Conservation (phyloP, 2,329 filamentous ascomycete species). For the Aspergillus costaricaensis region DNA sequence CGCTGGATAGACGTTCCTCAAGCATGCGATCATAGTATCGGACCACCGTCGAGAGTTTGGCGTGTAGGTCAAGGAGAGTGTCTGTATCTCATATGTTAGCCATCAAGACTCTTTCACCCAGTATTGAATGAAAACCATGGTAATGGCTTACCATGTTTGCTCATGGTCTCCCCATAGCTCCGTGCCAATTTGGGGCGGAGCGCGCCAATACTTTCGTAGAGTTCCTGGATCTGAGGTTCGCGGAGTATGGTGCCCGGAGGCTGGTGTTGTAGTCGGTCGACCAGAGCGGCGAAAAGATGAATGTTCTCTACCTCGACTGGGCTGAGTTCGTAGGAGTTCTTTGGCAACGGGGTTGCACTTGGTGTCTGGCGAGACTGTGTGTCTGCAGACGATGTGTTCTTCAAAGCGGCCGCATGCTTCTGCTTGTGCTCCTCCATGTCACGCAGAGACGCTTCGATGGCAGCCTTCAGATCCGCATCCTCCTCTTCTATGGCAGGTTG, state of each 20-base stretch:
- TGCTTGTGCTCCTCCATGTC: conserved; percentile 99
- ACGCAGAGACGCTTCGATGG: conserved; percentile 88
- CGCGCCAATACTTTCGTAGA: conserved; percentile 96
- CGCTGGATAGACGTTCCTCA: conserved; percentile 89
- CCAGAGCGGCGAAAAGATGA: conserved; percentile 89
- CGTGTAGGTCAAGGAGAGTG: conserved; percentile 87
- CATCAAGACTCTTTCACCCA: background rate
- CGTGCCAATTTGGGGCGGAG: conserved; percentile 89
- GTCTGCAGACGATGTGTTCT: conserved; percentile 68
- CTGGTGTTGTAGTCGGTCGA: conserved; percentile 92
- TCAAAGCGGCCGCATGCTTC: conserved; percentile 78
- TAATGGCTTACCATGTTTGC: conserved; percentile 78
- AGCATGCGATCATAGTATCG: conserved; percentile 98
- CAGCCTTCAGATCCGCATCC: conserved; percentile 88
- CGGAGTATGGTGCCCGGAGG: conserved; percentile 93
- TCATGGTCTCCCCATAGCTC: conserved; percentile 98
- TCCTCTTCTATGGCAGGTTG: conserved; percentile 63
- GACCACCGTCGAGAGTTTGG: conserved; percentile 93
- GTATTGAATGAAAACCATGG: background rate
- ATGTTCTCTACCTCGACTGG: conserved; percentile 96
- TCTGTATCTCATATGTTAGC: conserved; percentile 55
- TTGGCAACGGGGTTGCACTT: conserved; percentile 62
- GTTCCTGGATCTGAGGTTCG: conserved; percentile 95
- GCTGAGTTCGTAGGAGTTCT: conserved; percentile 92
- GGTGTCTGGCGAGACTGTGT: conserved; percentile 52